Evolutionary conservation across 2,329 filamentous ascomycete genomes (phyloP), one percentile per base, ranked within the genome.

Genomic region (Didymosphaeria variabile): DNA sequence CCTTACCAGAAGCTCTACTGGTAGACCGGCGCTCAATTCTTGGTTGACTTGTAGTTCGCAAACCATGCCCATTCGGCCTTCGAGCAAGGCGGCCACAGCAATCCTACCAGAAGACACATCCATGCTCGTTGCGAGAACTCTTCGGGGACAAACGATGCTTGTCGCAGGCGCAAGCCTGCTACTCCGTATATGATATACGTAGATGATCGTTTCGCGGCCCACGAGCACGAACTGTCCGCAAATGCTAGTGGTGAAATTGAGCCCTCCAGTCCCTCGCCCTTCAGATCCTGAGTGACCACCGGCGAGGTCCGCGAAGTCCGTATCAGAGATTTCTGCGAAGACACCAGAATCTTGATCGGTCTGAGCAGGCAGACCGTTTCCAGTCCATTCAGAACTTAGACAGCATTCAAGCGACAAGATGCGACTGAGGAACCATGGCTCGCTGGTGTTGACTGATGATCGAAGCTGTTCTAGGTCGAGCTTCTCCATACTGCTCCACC

Each of bases 61-160:
- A 0, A 90, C 82, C 71, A 90, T 81, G 4, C 87, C 88, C 70
- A 86, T 81, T 2, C 88, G 83, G 7, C 86, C 86, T 62, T 87
- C 83, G 50, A 90, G 79, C 9, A 91, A 77, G 32, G 86, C 83
- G 17, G 87, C 88, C 55, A 90, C 79, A 7, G 86, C 82, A 65
- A 86, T 81, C 46, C 82, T 80, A 9, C 84, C 79, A 2, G 81
- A 83, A 5, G 84, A 88, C 0, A 86, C 86, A 71, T 90, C 87
- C 82, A 91, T 88, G 63, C 86, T 86, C 67, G 87, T 85, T 3
- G 84, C 82, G 6, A 91, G 71, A 2, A 90, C 84, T 47, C 83
- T 79, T 17, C 81, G 79, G 13, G 86, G 87, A 66, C 88, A 90
- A 15, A 83, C 71, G 12, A 91, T 82, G 44, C 79, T 84, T 1